These are phyloP conservation scores for Phaseolus coccineus DNA, from an alignment of 331 rosid genomes.

Conservation along the genomic window DNA sequence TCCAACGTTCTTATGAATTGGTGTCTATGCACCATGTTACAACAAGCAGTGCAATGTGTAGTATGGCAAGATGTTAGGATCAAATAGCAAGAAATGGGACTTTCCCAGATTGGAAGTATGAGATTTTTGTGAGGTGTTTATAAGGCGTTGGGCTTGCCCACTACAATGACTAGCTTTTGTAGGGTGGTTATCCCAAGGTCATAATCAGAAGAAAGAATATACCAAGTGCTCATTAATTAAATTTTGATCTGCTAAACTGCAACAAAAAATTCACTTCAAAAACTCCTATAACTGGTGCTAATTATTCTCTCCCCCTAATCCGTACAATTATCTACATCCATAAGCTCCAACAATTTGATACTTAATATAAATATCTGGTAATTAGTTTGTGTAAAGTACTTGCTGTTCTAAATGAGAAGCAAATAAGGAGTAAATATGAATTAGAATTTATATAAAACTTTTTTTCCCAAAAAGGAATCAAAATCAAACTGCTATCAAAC, in stretches of 20 bases:
- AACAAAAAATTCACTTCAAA: neutral
- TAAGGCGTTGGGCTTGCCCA: neutral
- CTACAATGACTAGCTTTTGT: neutral
- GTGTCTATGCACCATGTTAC: neutral
- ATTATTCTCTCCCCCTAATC: neutral
- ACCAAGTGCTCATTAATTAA: neutral
- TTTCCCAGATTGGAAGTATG: neutral
- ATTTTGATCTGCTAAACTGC: neutral
- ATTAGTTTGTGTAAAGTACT: neutral
- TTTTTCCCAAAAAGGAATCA: neutral
- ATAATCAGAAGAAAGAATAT: neutral
- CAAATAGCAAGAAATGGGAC: neutral
- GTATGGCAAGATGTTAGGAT: neutral
- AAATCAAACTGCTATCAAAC: neutral
- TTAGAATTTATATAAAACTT: neutral
- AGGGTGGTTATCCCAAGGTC: neutral
- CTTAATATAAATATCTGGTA: neutral
- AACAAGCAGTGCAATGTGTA: neutral
- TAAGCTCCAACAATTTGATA: neutral
- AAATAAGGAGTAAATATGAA: neutral
- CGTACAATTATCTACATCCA: neutral
- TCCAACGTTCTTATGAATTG: neutral
- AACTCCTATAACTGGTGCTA: slow-evolving; percentile 1
- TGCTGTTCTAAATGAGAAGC: neutral
- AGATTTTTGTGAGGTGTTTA: neutral